These are phyloP conservation scores for Pestalotiopsis sp. DNA, from an alignment of 2,329 filamentous ascomycete species.

Conservation along the genomic window DNA sequence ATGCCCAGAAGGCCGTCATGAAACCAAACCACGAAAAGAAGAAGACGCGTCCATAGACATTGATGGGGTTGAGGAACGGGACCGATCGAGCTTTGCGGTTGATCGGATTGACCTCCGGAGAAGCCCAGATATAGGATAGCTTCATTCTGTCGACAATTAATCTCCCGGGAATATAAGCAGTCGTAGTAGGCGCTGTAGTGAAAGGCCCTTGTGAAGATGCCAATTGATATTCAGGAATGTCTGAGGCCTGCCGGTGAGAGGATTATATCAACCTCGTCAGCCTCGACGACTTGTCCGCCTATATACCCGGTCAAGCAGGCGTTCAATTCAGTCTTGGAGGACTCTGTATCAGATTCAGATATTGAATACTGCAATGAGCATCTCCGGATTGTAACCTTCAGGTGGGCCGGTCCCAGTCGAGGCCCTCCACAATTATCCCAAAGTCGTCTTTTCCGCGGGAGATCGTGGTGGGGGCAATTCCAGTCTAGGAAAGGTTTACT, in stretches of 20 bases:
- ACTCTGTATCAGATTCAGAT: neutral
- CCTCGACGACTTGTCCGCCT: constrained; percentile 13
- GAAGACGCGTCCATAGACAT: constrained; percentile 84
- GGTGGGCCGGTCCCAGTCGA: constrained; percentile 20
- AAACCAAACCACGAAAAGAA: constrained; percentile 67
- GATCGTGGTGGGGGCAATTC: constrained; percentile 18
- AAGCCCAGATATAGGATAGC: constrained; percentile 45
- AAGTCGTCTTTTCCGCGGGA: constrained; percentile 26
- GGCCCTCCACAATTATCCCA: constrained; percentile 17
- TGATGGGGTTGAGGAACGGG: constrained; percentile 75
- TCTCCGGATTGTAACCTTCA: constrained; percentile 25
- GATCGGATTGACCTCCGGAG: constrained; percentile 79
- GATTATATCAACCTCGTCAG: neutral
- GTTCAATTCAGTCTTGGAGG: too few relatives aligned
- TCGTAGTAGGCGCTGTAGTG: neutral
- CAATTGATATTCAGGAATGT: neutral
- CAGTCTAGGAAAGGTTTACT: constrained; percentile 11
- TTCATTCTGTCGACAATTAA: constrained; percentile 28
- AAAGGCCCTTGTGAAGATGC: neutral
- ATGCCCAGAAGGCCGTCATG: constrained; percentile 81
- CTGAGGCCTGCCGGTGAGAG: neutral
- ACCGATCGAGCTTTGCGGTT: constrained; percentile 82
- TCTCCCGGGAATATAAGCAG: neutral
- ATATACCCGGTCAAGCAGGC: constrained; percentile 6
- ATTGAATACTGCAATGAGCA: constrained; percentile 19